Conservation (phyloP, 257 asterid genomes). For the Solanum ossicruentum region DNA sequence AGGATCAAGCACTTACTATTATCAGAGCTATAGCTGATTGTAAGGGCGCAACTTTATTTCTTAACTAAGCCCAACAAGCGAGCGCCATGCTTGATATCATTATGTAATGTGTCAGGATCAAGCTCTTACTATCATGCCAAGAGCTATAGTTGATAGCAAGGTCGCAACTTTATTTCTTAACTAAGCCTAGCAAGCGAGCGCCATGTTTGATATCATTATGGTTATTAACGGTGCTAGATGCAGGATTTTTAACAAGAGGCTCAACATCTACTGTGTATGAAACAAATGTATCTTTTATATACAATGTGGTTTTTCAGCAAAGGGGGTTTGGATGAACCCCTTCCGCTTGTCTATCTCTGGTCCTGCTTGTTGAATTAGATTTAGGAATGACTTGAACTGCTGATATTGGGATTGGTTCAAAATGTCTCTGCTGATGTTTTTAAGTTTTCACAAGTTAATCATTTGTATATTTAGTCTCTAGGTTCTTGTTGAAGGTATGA, state of each 20-base stretch:
- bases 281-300: background rate
- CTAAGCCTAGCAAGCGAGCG: background rate
- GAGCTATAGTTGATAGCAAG: background rate
- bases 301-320: background rate
- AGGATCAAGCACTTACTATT: background rate
- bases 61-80: background rate
- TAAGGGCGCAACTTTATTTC: background rate
- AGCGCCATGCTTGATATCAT: background rate
- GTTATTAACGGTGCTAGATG: background rate
- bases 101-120: background rate
- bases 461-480: background rate
- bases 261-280: background rate
- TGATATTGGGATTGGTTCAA: background rate
- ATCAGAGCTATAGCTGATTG: background rate
- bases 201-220: background rate
- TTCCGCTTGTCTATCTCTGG: background rate
- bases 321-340: background rate
- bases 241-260: background rate
- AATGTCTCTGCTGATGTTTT: background rate
- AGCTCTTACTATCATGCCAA: background rate
- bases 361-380: background rate
- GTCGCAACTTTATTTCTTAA: background rate
- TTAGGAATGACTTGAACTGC: background rate
- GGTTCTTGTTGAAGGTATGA: background rate
- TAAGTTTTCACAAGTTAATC: background rate